Conservation (phyloP, 2,329 filamentous ascomycete species). For the Ophiosphaerella korrae region DNA sequence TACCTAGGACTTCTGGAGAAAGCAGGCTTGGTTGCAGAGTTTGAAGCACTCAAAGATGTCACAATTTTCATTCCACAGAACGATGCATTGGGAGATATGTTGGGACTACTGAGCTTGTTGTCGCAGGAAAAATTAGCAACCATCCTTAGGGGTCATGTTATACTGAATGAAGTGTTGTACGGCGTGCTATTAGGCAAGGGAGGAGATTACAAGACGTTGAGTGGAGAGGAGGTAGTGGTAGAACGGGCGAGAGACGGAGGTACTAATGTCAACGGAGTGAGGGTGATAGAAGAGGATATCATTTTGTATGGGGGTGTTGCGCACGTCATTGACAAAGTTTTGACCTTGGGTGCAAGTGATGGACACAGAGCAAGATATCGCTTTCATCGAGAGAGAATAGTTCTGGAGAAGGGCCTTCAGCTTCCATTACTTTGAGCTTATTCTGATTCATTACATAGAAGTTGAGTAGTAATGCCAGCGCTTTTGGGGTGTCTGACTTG, state of each 20-base stretch:
- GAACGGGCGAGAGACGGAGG: neutral
- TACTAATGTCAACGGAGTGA: neutral
- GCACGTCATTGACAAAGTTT: neutral
- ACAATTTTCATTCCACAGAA: neutral
- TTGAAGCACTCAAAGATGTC: neutral
- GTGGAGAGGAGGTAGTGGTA: neutral
- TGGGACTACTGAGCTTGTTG: neutral
- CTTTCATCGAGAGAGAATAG: neutral
- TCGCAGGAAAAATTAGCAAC: neutral
- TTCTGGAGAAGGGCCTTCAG: no score
- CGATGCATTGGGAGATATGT: neutral
- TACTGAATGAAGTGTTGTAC: constrained; percentile 2
- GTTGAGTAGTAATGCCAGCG: no score
- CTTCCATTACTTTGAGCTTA: no score
- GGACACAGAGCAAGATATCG: neutral
- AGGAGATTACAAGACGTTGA: neutral
- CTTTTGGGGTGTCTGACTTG: no score
- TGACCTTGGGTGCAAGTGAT: neutral
- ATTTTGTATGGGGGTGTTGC: neutral
- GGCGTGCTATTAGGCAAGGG: neutral
- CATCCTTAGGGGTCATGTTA: neutral
- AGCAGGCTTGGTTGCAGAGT: neutral
- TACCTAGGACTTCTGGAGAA: neutral
- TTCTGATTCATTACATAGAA: no score
- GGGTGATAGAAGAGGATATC: neutral